Percentiles rank a stretch among this genome's conserved stretches.
phyloP scores from a whole-genome alignment of 345 rosid species.

The Dimocarpus longan region DNA sequence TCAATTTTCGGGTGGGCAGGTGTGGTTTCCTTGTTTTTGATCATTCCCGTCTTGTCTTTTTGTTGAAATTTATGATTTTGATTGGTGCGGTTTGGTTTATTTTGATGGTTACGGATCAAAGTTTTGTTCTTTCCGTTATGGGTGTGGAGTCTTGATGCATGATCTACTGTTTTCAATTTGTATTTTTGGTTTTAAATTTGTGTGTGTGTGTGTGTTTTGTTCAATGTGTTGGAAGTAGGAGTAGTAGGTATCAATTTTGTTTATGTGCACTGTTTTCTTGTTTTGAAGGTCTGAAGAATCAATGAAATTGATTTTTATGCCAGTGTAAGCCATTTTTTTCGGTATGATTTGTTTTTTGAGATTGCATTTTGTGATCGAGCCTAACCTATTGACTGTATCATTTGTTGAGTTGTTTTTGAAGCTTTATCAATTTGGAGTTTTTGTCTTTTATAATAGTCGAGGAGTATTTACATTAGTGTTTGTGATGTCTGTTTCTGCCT shows the following conservation, averaged over 20 bases:
- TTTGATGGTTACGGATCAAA: constrained; percentile 9
- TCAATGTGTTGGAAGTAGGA: neutral
- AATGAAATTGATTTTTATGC: neutral
- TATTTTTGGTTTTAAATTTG: neutral
- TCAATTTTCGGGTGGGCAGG: constrained; percentile 18
- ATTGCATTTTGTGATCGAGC: neutral
- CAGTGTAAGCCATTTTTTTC: neutral
- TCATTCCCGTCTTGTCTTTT: constrained; percentile 1
- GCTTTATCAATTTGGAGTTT: neutral
- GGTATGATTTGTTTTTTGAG: neutral
- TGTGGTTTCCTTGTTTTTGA: constrained; percentile 6
- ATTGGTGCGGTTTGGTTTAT: constrained; percentile 22
- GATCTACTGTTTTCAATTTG: constrained; percentile 14
- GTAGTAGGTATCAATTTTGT: neutral
- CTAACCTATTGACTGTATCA: neutral
- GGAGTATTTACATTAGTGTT: neutral
- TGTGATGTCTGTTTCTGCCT: neutral
- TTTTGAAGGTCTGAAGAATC: neutral
- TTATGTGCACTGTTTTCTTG: neutral
- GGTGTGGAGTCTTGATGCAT: constrained; percentile 23
- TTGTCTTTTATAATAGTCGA: neutral
- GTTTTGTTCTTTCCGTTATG: constrained; percentile 27
- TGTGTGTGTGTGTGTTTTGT: neutral
- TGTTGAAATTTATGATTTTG: constrained; percentile 12
- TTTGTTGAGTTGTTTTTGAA: neutral